phyloP scores from a whole-genome alignment of 768 basidiomycete genomes.

The Astraeus odoratus region DNA sequence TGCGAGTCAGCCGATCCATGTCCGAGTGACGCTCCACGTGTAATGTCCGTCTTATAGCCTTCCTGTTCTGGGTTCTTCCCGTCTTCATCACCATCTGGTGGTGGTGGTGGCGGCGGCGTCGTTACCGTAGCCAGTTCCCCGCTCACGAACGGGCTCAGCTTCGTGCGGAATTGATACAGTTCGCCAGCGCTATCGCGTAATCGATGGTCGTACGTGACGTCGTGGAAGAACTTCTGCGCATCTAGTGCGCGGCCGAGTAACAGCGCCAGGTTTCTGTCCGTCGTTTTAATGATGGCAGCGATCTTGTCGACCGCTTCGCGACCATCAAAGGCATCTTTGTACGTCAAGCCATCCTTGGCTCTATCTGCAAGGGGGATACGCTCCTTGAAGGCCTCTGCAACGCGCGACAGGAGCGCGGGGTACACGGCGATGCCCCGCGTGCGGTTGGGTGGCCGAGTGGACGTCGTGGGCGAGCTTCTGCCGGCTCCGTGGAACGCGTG shows the following conservation, averaged over 20 bases:
- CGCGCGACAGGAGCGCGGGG: constrained; percentile 92
- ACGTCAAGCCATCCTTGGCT: constrained; percentile 91
- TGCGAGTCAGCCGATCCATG: constrained; percentile 31
- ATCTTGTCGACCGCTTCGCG: constrained; percentile 97
- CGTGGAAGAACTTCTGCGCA: constrained; percentile 98
- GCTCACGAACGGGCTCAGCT: constrained; percentile 79
- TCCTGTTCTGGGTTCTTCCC: constrained; percentile 21
- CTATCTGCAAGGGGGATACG: constrained; percentile 73
- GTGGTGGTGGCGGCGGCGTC: constrained; percentile 5
- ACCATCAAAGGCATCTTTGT: constrained; percentile 95
- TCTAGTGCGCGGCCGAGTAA: constrained; percentile 94
- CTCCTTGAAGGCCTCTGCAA: constrained; percentile 88
- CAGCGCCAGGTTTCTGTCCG: constrained; percentile 91
- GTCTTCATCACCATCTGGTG: constrained; percentile 31
- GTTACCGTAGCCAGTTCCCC: constrained; percentile 53
- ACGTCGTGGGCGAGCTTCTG: constrained; percentile 28
- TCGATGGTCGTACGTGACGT: constrained; percentile 97
- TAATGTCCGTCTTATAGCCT: constrained; percentile 9
- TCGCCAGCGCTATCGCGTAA: constrained; percentile 83
- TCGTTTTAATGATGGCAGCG: constrained; percentile 96
- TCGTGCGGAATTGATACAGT: constrained; percentile 88
- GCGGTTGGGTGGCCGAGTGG: constrained; percentile 33
- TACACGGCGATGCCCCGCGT: constrained; percentile 72
- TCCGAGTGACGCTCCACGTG: constrained; percentile 22
- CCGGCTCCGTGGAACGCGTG: constrained; percentile 24